Evolutionary conservation across 2,329 filamentous ascomycete genomes (phyloP), one percentile per base, ranked within the genome.

Genomic region (Corniculantispora saksenae): DNA sequence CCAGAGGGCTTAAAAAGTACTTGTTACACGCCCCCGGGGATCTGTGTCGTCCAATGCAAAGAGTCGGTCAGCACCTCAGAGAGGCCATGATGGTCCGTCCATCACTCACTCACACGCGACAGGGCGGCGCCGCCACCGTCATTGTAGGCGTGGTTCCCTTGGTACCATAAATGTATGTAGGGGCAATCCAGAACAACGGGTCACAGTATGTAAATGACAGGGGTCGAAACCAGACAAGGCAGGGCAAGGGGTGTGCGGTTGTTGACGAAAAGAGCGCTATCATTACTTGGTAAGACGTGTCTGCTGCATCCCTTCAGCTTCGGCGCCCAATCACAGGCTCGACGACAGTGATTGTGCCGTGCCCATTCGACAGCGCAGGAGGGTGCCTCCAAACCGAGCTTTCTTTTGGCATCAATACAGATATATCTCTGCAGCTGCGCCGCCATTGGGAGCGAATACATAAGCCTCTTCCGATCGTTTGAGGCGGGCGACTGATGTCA

Each of bases 351-450:
- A 43, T 62, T 32, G 35, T 23, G 23, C 35, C 23, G n/a, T n/a
- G 59, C 12, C 48, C 50, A 54, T 62, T 62, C 25, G 35, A 35
- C 59, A 43, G 23, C 19, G 5, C 13, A n/a, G 19, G 45, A 62
- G 48, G 38, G 38, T 47, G 29, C 19, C 53, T 17, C n/a, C 21
- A 27, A 50, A n/a, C n/a, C n/a, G 23, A 35, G 50, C 25, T 32
- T 45, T 35, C 50, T 47, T 67, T 64, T 66, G 67, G 65, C 65
- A 67, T 65, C 67, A 68, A 68, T 64, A 68, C 67, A 67, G 65
- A 61, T 62, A 43, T 43, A 8, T 17, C 53, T 57, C 53, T 59
- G 62, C 65, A 57, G 59, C 66, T 43, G 29, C 59, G 45, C 55
- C 57, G 50, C 58, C 29, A 61, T 68, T 68, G 67, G 67, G 66